Conservation (phyloP, 2,329 filamentous ascomycete species). For the Trichoderma citrinoviride region DNA sequence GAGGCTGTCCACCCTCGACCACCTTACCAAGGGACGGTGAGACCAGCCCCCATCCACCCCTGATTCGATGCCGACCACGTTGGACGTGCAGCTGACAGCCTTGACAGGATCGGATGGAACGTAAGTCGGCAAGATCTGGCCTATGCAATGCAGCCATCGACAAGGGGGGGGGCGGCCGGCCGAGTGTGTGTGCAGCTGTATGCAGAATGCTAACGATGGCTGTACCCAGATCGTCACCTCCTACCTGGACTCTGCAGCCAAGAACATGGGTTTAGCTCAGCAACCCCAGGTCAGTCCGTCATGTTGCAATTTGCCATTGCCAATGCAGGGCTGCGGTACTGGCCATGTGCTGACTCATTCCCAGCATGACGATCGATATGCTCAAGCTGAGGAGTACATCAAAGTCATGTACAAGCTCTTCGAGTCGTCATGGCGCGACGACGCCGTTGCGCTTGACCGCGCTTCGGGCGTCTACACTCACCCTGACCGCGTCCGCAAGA, state of each 20-base stretch:
- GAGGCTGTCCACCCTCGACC: conserved; percentile 64
- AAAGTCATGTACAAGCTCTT: conserved; percentile 65
- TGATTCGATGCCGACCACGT: background rate
- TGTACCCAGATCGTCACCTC: conserved; percentile 59
- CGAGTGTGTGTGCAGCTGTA: background rate
- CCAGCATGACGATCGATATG: conserved; percentile 64
- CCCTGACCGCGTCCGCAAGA: conserved; percentile 55
- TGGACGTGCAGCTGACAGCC: background rate
- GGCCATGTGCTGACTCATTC: background rate
- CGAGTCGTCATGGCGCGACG: conserved; percentile 64
- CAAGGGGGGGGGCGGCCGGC: background rate
- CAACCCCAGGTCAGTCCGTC: conserved; percentile 40
- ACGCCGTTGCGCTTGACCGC: conserved; percentile 61
- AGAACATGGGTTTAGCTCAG: conserved; percentile 59
- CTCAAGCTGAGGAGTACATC: conserved; percentile 62
- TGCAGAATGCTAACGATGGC: conserved; percentile 29
- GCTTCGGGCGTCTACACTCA: conserved; percentile 56
- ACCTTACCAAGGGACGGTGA: conserved; percentile 61
- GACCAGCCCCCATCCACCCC: background rate
- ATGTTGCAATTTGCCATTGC: background rate
- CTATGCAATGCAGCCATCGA: background rate
- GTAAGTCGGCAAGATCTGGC: conserved; percentile 32
- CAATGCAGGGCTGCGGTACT: background rate
- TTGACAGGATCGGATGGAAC: conserved; percentile 53
- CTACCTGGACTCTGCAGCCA: conserved; percentile 67